phyloP scores from a whole-genome alignment of 192 early-diverging fungal species.

The Coemansia sp. region DNA sequence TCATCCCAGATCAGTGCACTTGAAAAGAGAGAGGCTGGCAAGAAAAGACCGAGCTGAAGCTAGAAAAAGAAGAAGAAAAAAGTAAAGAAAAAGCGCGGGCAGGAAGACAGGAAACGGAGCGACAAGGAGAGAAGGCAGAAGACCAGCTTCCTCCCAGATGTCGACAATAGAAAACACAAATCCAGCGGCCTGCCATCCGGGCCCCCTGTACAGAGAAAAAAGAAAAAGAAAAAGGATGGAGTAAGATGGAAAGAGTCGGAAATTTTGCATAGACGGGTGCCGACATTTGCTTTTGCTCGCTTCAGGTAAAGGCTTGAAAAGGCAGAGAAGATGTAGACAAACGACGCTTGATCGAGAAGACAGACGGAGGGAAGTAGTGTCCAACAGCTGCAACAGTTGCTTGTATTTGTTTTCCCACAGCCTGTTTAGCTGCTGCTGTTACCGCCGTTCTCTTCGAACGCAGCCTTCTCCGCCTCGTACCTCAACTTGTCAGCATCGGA shows the following conservation, averaged over 20 bases:
- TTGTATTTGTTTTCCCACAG: too few species aligned
- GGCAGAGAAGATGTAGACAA: too few species aligned
- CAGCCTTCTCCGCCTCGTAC: conserved; percentile 47
- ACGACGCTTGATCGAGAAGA: neutral
- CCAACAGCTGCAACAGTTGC: too few species aligned
- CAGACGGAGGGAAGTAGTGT: too few species aligned
- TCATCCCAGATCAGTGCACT: neutral
- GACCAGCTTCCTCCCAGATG: neutral
- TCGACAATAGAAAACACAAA: neutral
- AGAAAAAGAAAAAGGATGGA: neutral
- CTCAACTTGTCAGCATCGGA: conserved; percentile 56
- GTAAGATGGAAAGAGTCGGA: neutral
- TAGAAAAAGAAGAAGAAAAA: neutral
- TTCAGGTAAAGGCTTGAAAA: too few species aligned
- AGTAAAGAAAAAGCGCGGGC: neutral
- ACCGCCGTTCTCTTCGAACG: conserved; percentile 7
- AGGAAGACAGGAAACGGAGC: conserved; percentile 3
- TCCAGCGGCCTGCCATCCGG: conserved; percentile 2
- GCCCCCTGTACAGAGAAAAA: conserved; percentile 2
- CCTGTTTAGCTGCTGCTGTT: conserved; percentile 20
- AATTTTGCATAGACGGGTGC: neutral
- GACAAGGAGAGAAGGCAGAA: neutral
- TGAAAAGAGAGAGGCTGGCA: neutral
- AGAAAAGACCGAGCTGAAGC: neutral
- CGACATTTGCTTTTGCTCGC: too few species aligned